Evolutionary conservation across 2,329 filamentous ascomycete genomes (phyloP).

Genomic region (Colletotrichum musicola): DNA sequence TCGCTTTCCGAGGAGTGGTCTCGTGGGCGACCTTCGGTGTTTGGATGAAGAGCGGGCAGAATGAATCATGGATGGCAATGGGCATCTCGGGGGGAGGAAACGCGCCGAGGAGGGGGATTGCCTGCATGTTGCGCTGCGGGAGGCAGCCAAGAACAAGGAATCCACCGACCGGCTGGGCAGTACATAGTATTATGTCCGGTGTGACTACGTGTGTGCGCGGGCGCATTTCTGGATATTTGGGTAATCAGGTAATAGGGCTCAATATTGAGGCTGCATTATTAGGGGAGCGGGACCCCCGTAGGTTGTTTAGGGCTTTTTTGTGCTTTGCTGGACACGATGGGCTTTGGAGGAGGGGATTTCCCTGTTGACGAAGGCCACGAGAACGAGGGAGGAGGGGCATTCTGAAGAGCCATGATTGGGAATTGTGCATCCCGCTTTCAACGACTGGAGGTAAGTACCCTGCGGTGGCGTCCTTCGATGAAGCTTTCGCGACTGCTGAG

Average conservation of each 20-base stretch:
- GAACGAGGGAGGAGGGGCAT: not conserved
- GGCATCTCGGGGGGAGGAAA: no score
- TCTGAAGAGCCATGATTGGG: not conserved
- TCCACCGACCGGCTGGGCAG: not conserved
- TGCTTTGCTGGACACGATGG: not conserved
- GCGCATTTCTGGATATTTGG: no score
- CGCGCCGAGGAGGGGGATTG: slow-evolving; percentile 13
- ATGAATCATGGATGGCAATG: not conserved
- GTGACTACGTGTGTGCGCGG: not conserved
- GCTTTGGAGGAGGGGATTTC: slow-evolving; percentile 1
- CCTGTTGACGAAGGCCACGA: slow-evolving; percentile 1
- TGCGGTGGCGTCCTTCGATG: not conserved
- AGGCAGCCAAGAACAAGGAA: slow-evolving; percentile 10
- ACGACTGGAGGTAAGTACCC: not conserved
- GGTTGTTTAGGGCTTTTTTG: not conserved
- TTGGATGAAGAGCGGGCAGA: not conserved
- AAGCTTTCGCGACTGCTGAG: not conserved
- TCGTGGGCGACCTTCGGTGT: slow-evolving; percentile 7
- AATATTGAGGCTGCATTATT: slow-evolving; percentile 22
- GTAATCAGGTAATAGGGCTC: slow-evolving; percentile 7
- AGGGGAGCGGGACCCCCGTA: not conserved
- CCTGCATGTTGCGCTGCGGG: not conserved
- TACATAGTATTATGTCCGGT: no score
- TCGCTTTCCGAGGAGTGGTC: not conserved
- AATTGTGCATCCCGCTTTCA: not conserved